These are phyloP conservation scores for Pistacia atlantica DNA, from an alignment of 345 rosid species.

Conservation along the genomic window DNA sequence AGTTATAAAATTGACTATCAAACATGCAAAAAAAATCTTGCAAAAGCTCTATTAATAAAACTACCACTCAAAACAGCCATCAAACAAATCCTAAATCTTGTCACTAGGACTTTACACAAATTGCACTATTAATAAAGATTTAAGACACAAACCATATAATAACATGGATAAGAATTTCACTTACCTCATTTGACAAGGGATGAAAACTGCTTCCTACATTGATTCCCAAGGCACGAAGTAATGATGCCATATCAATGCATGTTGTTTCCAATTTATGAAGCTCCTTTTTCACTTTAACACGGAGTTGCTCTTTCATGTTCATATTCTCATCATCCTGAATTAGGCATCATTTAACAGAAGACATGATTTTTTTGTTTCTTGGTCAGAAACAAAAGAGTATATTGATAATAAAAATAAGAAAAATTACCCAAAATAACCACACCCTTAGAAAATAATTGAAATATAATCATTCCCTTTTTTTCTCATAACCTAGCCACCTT, in stretches of 20 bases:
- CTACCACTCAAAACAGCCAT: not conserved
- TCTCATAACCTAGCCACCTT: no score
- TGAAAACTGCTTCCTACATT: conserved; percentile 48
- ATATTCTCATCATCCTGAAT: conserved; percentile 75
- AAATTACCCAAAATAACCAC: no score
- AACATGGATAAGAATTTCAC: conserved; percentile 22
- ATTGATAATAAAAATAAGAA: no score
- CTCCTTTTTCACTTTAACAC: conserved; percentile 60
- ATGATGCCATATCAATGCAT: conserved; percentile 66
- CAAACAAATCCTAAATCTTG: not conserved
- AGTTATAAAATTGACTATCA: not conserved
- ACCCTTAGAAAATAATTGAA: no score
- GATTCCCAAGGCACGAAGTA: conserved; percentile 81
- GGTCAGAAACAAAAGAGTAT: no score
- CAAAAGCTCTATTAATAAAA: no score
- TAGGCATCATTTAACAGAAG: conserved; percentile 11
- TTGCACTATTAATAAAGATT: not conserved
- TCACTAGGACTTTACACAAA: not conserved
- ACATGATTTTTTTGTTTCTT: not conserved
- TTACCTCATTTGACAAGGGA: conserved; percentile 65
- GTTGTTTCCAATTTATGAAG: conserved; percentile 59
- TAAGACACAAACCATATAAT: not conserved
- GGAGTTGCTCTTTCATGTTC: conserved; percentile 69
- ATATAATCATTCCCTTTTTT: no score
- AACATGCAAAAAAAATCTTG: not conserved